Base-by-base conservation (phyloP, 108 stramenopile species). In the Cyclotella distinguenda region DNA sequence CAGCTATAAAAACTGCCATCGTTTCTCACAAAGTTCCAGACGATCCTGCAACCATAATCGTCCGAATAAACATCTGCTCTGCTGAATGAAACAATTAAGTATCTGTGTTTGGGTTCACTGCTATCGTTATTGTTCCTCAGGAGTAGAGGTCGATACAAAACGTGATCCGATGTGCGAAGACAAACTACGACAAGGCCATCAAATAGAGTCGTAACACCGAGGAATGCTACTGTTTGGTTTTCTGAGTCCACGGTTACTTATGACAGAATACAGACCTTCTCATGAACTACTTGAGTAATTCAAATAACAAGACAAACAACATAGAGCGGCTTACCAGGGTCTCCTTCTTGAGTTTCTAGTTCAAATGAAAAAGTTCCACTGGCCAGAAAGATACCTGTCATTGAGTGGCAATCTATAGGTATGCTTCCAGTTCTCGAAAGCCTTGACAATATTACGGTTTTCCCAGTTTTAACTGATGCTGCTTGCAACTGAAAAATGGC, bases 1-100 rank as follows among this genome's bases (percentile, higher is more conserved):
- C 74, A 75, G 34, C 66, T 62, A 58, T 48, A 75, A 12, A 66
- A 60, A 27, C 57, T 56, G 35, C 74, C 74, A 30, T 75, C 66
- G 56, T 67, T 75, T 36, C 48, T 60, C 12, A 54, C 44, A 55
- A 75, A 62, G 21, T 62, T 67, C 74, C 74, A 75, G 15, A 39
- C 60, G 54, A 62, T 56, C 16, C 60, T 65, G 25, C 36, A 60
- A 40, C 42, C 34, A 42, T 56, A 31, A 23, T 48, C 36, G 48
- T 66, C 31, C 28, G 65, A 39, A 64, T 50, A 57, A 34, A 38
- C 22, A 49, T 60, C 60, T 16, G 54, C 35, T 35, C 60, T 54
- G 49, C 58, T 56, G 56, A 62, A 67, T 31, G 74, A 43, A 44
- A 62, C 74, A 55, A 67, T 47, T 10, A 67, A 34, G 49, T 52